Conservation (phyloP, 805 yeast genomes). For the Wickerhamiella slavikovae region DNA sequence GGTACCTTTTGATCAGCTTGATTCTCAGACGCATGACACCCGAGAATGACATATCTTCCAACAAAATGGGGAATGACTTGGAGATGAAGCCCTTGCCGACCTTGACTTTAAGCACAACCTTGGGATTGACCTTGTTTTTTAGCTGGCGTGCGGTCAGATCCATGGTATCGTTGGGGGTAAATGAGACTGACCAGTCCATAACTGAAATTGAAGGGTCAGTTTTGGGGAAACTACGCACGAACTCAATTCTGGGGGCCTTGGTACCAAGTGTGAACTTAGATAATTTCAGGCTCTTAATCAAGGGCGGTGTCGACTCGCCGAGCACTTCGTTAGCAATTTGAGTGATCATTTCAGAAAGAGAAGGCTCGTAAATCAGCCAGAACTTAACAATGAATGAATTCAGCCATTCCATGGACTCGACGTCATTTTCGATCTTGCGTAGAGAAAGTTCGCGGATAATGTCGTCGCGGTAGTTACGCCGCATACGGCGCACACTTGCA, state of each 20-base stretch:
- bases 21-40: slow-evolving; percentile 62
- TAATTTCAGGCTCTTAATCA: slow-evolving; percentile 65
- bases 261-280: slow-evolving; percentile 84
- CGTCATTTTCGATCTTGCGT: slow-evolving; percentile 64
- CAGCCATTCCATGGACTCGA: slow-evolving; percentile 91
- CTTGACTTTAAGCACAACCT: slow-evolving; percentile 52
- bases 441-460: slow-evolving; percentile 75
- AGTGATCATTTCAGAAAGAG: slow-evolving; percentile 64
- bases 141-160: slow-evolving; percentile 74
- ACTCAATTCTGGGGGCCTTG: slow-evolving; percentile 85
- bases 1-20: slow-evolving; percentile 77
- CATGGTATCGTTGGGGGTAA: slow-evolving; percentile 74
- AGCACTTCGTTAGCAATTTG: slow-evolving; percentile 70
- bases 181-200: slow-evolving; percentile 91
- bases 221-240: slow-evolving; percentile 71
- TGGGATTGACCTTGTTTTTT: slow-evolving; percentile 68
- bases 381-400: slow-evolving; percentile 75
- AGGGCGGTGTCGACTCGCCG: slow-evolving; percentile 67
- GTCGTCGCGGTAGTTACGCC: slow-evolving; percentile 51
- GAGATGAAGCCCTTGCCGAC: slow-evolving; percentile 54
- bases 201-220: slow-evolving; percentile 88
- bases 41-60: slow-evolving; percentile 60
- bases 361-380: slow-evolving; percentile 84
- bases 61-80: slow-evolving; percentile 49
- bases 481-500: slow-evolving; percentile 60